Base-by-base conservation (phyloP, 352 stramenopile genomes). In the Pythium aquatile region DNA sequence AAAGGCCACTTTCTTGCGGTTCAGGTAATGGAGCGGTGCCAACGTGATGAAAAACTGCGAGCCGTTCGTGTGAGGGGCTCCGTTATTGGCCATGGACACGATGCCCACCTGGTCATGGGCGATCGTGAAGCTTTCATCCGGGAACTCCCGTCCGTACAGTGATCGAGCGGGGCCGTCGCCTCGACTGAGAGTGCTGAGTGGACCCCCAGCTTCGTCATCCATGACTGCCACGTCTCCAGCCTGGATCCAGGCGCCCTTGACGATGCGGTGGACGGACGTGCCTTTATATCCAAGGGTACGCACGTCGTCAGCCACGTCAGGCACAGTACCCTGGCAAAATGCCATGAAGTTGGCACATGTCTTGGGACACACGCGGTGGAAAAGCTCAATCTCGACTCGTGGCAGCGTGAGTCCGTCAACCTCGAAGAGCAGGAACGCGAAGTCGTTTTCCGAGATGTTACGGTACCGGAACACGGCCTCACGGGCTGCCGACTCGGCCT, bases 41-140 rank as follows among this genome's bases (percentile, higher is more conserved):
- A 95, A 61, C 6, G 97, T 99, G 69, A 99, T 99, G 81, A 99
- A 99, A 74, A 99, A 99, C 76, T 99, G 98, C 20, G 87, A 98
- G 13, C 97, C 97, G 62, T 99, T 99, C 6, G 98, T 99, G 68
- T 98, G 89, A 20, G 83, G 88, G 0, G 28, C n/a, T 79, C 97
- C 69, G 60, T 70, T 83, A 70, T 99, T 99, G 32, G 97, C 97
- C 97, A 99, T 99, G 35, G 95, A 97, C 33, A 94, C 64, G 54
- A 93, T 78, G 29, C 83, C 85, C 1, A 72, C 47, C 17, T 78
- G 66, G 52, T 90, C 78, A 64, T 91, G 80, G 30, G 81, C 78
- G 51, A 91, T 74, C 20, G 73, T 68, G 32, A 90, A 94, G 69
- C 80, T 89, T 53, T 94, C 85, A 58, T 94, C 85, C 0, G 79